A percentile compares a stretch with the other conserved stretches of the same genome.
Evolutionary conservation across 495 filamentous ascomycete genomes (phyloP).

Genomic region (Bacidia rubella): DNA sequence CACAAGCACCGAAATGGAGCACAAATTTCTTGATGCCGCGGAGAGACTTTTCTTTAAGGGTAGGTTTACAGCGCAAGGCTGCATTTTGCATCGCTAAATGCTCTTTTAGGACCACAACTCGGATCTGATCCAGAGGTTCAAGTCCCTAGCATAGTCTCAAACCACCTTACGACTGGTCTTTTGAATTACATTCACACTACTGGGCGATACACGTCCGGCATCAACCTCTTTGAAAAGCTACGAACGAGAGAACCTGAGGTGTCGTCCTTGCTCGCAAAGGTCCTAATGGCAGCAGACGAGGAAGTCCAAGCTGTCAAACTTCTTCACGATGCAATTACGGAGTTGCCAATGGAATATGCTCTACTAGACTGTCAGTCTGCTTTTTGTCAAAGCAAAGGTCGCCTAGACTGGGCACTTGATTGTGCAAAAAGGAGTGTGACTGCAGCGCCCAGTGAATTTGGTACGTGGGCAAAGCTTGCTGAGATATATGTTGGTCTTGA

Average conservation of each 20-base stretch:
- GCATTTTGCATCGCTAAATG: constrained; percentile 15
- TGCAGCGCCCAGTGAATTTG: constrained; percentile 90
- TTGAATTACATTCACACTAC: constrained; percentile 96
- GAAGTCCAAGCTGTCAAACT: constrained; percentile 87
- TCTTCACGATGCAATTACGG: constrained; percentile 73
- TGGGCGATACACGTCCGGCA: constrained; percentile 85
- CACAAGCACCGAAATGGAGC: constrained; percentile 91
- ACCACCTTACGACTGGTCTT: constrained; percentile 81
- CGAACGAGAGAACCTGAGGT: constrained; percentile 83
- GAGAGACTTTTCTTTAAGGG: constrained; percentile 92
- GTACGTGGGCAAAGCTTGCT: constrained; percentile 86
- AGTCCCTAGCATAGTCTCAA: constrained; percentile 93
- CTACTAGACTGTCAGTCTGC: constrained; percentile 85
- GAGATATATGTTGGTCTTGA: constrained; percentile 87
- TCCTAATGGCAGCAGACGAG: constrained; percentile 85
- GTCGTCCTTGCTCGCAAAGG: constrained; percentile 78
- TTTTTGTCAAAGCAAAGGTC: constrained; percentile 84
- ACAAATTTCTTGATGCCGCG: constrained; percentile 89
- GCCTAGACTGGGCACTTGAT: constrained; percentile 71
- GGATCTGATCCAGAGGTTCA: constrained; percentile 96
- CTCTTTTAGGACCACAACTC: constrained; percentile 65
- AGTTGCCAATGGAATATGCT: constrained; percentile 91
- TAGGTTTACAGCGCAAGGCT: constrained; percentile 23
- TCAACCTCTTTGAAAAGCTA: constrained; percentile 96
- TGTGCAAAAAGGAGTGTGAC: constrained; percentile 90